Evolutionary conservation across 2,329 filamentous ascomycete species (phyloP), one percentile per base, ranked within the genome.

Genomic region (Penicillium oxalicum): DNA sequence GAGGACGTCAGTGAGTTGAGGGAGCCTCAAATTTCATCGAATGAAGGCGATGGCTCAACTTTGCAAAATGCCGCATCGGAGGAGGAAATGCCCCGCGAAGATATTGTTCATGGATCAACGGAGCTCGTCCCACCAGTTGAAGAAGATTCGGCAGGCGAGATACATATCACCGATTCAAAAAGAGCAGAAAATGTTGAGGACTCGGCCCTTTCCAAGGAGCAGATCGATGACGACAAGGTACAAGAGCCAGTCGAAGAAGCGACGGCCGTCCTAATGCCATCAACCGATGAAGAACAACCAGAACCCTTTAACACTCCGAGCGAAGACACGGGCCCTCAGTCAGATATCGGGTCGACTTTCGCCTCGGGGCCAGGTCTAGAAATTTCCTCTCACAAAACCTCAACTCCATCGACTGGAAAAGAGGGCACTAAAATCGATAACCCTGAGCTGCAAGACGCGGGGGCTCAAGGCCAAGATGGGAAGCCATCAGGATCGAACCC

Each of bases 201-300:
- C 39, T 35, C 45, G 3, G 13, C 29, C n/a, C 43, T 47, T 37
- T 54, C 49, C 18, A 52, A 52, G 48, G 59, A 55, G 40, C 52
- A 56, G 40, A 62, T 55, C 40, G 58, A 61, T 39, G 54, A 58
- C 32, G 53, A 59, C 26, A 60, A 61, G 38, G 58, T 58, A 41
- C 54, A 58, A 29, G 53, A 56, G 26, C 45, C 56, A 26, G 18
- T 18, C 18, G 18, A 18, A 18, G 18, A 51, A 38, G 46, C 48
- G 28, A 11, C 7, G 5, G 36, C 49, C 43, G 41, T 36, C n/a
- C n/a, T 40, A 18, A 18, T 18, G 18, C 18, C 18, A 18, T 18
- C 18, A 18, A 18, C 18, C 18, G 18, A 18, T 18, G 18, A 18
- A 18, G 18, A 18, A 2, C 18, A 18, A 18, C 18, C 18, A 18